A percentile compares a stretch with the other conserved stretches of the same genome.
Conservation (phyloP, 2,329 filamentous ascomycete species). For the Alternaria sp. region DNA sequence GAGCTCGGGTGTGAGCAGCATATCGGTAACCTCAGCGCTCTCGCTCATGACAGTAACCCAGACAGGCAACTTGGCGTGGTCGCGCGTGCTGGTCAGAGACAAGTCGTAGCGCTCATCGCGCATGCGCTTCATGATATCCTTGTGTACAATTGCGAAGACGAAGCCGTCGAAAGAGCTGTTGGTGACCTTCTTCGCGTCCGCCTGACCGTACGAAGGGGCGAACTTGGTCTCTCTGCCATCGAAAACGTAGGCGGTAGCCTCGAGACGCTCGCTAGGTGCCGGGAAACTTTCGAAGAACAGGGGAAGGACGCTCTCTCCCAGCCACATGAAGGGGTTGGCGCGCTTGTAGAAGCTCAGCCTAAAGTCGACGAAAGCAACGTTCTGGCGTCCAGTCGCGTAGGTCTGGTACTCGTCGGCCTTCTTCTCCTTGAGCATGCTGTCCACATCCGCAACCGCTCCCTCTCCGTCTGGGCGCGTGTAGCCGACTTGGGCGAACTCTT, state of each 20-base stretch:
- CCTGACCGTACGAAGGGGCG: slow-evolving; percentile 68
- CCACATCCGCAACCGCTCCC: slow-evolving; percentile 52
- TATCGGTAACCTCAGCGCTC: slow-evolving; percentile 90
- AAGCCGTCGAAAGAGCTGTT: slow-evolving; percentile 82
- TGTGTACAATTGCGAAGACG: slow-evolving; percentile 95
- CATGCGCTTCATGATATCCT: slow-evolving; percentile 87
- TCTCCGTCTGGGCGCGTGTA: slow-evolving; percentile 59
- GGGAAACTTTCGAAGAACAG: slow-evolving; percentile 82
- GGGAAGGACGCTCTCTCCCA: slow-evolving; percentile 71
- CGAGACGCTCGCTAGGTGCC: slow-evolving; percentile 72
- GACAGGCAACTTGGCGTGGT: slow-evolving; percentile 83
- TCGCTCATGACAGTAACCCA: slow-evolving; percentile 98
- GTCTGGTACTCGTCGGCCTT: slow-evolving; percentile 83
- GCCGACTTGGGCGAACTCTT: slow-evolving; percentile 87
- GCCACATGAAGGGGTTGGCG: slow-evolving; percentile 76
- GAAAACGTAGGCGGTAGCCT: slow-evolving; percentile 83
- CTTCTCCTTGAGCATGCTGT: slow-evolving; percentile 79
- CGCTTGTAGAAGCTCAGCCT: slow-evolving; percentile 82
- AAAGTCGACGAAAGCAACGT: slow-evolving; percentile 88
- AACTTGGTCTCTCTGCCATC: slow-evolving; percentile 87
- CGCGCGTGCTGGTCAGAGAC: slow-evolving; percentile 91
- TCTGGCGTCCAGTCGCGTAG: slow-evolving; percentile 91
- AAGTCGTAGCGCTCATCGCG: slow-evolving; percentile 94
- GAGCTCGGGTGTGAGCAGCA: slow-evolving; percentile 85
- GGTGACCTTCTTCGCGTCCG: slow-evolving; percentile 66